Conservation (phyloP, 345 rosid species). For the Salix purpurea region DNA sequence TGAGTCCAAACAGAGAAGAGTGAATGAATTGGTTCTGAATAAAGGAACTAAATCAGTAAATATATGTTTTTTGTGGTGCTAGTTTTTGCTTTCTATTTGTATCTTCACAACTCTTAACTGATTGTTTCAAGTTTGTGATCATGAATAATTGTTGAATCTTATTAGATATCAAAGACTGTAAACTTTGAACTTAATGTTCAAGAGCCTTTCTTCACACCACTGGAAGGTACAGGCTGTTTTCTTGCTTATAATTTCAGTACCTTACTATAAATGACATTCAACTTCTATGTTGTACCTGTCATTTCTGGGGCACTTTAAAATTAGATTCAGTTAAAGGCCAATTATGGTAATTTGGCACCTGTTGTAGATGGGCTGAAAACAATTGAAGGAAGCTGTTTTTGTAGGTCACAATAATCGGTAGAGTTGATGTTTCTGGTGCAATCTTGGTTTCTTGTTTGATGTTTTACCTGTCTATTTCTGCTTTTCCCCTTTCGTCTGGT, state of each 20-base stretch:
- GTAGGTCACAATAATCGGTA: slow-evolving; percentile 35
- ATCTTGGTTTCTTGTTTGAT: not conserved
- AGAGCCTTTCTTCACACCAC: slow-evolving; percentile 43
- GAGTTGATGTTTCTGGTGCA: not conserved
- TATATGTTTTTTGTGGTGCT: slow-evolving; percentile 20
- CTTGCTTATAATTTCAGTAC: not conserved
- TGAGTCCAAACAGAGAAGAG: slow-evolving; percentile 32
- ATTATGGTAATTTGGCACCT: not conserved
- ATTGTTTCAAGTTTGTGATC: not conserved
- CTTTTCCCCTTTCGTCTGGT: not conserved
- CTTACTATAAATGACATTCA: not conserved
- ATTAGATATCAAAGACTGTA: slow-evolving; percentile 32
- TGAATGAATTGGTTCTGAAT: slow-evolving; percentile 31
- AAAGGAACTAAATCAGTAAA: slow-evolving; percentile 37
- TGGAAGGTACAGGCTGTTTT: slow-evolving; percentile 36
- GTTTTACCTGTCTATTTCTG: not conserved
- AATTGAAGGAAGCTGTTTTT: slow-evolving; percentile 47
- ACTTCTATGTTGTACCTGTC: slow-evolving; percentile 4
- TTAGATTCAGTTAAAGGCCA: not conserved
- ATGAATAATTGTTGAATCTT: not conserved
- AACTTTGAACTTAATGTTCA: slow-evolving; percentile 41
- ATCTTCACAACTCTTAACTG: not conserved
- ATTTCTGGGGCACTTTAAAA: not conserved
- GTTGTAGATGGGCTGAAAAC: slow-evolving; percentile 43
- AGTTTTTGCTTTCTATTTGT: not conserved